phyloP scores from a whole-genome alignment of 1,139 yeast species.

The Protomyces pachydermus region DNA sequence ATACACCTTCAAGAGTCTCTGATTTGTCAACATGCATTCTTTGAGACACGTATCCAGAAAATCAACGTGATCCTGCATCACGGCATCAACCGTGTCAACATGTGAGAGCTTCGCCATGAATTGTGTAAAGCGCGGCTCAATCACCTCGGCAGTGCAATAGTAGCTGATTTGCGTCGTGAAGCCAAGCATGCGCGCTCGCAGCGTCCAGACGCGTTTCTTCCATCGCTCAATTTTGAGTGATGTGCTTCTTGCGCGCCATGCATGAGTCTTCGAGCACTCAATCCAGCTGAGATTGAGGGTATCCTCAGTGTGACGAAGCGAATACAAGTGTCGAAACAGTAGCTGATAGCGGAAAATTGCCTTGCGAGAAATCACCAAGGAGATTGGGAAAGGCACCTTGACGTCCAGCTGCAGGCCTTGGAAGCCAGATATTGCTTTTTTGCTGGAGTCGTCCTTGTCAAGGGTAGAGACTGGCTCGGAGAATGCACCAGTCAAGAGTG shows the following conservation, averaged over 20 bases:
- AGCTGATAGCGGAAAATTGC: slow-evolving; percentile 74
- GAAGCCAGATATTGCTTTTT: slow-evolving; percentile 40
- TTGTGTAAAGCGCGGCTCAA: slow-evolving; percentile 52
- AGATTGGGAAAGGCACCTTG: slow-evolving; percentile 78
- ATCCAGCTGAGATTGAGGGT: slow-evolving; percentile 65
- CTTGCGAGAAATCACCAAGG: slow-evolving; percentile 65
- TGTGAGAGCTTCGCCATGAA: slow-evolving; percentile 40
- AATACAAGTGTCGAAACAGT: slow-evolving; percentile 64
- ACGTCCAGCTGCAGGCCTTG: slow-evolving; percentile 64
- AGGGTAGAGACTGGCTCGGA: slow-evolving; percentile 36
- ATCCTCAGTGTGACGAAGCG: slow-evolving; percentile 58
- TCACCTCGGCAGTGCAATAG: slow-evolving; percentile 57
- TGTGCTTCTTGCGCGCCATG: slow-evolving; percentile 56
- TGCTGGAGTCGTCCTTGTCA: slow-evolving; percentile 12
- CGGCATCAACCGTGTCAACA: slow-evolving; percentile 48
- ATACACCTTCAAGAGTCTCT: slow-evolving; percentile 49
- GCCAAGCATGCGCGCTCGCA: slow-evolving; percentile 60
- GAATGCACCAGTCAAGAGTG: slow-evolving; percentile 39
- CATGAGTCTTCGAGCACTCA: slow-evolving; percentile 59
- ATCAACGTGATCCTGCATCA: slow-evolving; percentile 51
- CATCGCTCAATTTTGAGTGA: slow-evolving; percentile 49
- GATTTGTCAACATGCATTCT: slow-evolving; percentile 64
- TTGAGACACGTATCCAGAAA: slow-evolving; percentile 62
- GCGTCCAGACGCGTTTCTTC: slow-evolving; percentile 53
- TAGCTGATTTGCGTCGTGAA: slow-evolving; percentile 55